Percentiles rank a stretch among this genome's conserved stretches.
These are phyloP conservation scores for Hyphodiscus sp. DNA, from an alignment of 2,329 filamentous ascomycete genomes.

Conservation along the genomic window DNA sequence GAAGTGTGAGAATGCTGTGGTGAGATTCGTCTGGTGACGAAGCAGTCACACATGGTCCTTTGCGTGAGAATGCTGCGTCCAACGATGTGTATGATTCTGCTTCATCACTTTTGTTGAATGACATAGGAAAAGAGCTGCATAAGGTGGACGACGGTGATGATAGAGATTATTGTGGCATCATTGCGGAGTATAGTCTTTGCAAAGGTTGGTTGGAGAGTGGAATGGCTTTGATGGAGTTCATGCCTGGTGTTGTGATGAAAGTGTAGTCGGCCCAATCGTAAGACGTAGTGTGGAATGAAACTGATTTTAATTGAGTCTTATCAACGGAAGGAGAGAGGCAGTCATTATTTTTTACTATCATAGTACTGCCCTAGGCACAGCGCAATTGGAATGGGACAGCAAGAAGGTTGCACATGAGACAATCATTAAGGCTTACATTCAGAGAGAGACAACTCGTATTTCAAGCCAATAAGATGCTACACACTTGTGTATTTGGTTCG, in stretches of 20 bases:
- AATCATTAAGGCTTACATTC: not conserved
- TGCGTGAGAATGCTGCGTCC: conserved; percentile 2
- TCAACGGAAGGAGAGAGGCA: not conserved
- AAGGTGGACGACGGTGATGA: not conserved
- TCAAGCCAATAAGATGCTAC: not conserved
- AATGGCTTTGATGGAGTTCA: conserved; percentile 2
- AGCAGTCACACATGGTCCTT: conserved; percentile 2
- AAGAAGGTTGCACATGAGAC: not conserved
- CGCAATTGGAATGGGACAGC: not conserved
- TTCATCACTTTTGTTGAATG: not conserved
- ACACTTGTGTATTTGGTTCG: not conserved
- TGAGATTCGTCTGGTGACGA: conserved; percentile 1
- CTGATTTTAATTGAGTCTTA: no score
- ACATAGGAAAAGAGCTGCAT: not conserved
- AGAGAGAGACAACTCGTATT: not conserved
- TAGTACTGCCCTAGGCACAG: not conserved
- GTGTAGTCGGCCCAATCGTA: no score
- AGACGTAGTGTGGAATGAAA: no score
- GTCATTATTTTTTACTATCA: not conserved
- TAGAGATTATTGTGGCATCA: not conserved
- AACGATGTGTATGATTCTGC: conserved; percentile 1
- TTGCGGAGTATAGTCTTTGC: not conserved
- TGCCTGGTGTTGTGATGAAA: not conserved
- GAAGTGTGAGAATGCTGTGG: not conserved
- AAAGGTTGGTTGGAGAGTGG: not conserved